Conservation (phyloP, 2,329 filamentous ascomycete genomes). For the Penicillium capsulatum region DNA sequence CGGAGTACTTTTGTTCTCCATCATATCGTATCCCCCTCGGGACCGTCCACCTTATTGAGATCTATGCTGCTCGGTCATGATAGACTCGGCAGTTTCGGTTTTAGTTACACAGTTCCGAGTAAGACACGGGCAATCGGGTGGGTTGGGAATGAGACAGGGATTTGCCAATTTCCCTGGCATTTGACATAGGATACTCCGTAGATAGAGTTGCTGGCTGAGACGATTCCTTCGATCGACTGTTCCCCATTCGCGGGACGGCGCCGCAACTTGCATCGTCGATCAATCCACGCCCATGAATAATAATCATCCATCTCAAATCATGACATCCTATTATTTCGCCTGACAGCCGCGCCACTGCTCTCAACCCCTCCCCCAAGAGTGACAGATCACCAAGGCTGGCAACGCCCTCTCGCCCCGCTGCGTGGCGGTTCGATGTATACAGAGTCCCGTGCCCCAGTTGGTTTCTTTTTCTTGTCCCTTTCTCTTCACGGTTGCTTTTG, state of each 20-base stretch:
- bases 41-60: too few relatives aligned
- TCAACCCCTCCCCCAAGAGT: constrained; percentile 8
- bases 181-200: background rate
- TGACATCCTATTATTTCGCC: background rate
- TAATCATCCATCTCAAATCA: too few relatives aligned
- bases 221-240: constrained; percentile 3
- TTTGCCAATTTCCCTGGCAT: constrained; percentile 5
- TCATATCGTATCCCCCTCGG: too few relatives aligned
- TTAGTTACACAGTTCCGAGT: constrained; percentile 19
- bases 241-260: constrained; percentile 12
- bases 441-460: too few relatives aligned
- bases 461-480: too few relatives aligned
- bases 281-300: too few relatives aligned
- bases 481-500: too few relatives aligned
- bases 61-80: too few relatives aligned
- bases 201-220: constrained; percentile 2
- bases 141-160: constrained; percentile 23
- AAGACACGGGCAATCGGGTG: constrained; percentile 7
- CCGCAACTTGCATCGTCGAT: constrained; percentile 15
- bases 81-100: too few relatives aligned
- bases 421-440: constrained; percentile 22
- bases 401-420: too few relatives aligned
- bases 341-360: constrained; percentile 9
- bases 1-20: too few relatives aligned
- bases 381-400: constrained; percentile 11